Evolutionary conservation across 805 yeast genomes (phyloP).

Genomic region (Saccharomycopsis selenospora): DNA sequence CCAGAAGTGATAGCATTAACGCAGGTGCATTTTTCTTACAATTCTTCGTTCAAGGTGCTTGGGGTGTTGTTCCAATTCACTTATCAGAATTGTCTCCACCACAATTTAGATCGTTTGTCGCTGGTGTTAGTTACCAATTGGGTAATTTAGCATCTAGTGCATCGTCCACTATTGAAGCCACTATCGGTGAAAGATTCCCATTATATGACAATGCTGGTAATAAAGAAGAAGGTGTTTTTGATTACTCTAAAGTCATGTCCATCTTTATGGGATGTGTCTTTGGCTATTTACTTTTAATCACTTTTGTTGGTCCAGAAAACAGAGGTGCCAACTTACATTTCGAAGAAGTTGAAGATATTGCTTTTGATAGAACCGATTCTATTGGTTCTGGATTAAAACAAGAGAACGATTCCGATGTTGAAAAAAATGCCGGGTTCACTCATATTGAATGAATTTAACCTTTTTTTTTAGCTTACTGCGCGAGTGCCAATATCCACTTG

Average conservation of each 20-base stretch:
- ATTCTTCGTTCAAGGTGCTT: slow-evolving; percentile 62
- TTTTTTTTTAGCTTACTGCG: background rate
- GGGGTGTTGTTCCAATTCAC: slow-evolving; percentile 67
- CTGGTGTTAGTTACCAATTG: slow-evolving; percentile 59
- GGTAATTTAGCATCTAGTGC: slow-evolving; percentile 71
- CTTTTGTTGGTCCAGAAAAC: slow-evolving; percentile 53
- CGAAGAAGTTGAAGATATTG: slow-evolving; percentile 11
- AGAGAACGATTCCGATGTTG: background rate
- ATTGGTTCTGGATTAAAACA: slow-evolving; percentile 14
- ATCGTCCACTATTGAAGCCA: slow-evolving; percentile 61
- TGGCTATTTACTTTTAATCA: slow-evolving; percentile 40
- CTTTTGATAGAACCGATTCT: slow-evolving; percentile 24
- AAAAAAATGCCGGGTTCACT: background rate
- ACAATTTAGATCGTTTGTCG: slow-evolving; percentile 52
- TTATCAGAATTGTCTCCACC: slow-evolving; percentile 61
- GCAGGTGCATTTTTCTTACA: slow-evolving; percentile 61
- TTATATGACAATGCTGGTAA: slow-evolving; percentile 31
- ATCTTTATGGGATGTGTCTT: slow-evolving; percentile 62
- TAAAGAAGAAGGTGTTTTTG: slow-evolving; percentile 29
- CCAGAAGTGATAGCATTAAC: slow-evolving; percentile 30
- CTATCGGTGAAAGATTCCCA: slow-evolving; percentile 56
- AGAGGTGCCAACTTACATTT: slow-evolving; percentile 14
- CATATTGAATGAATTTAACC: background rate
- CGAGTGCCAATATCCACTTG: no score
- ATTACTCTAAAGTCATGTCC: slow-evolving; percentile 68